A percentile compares a stretch with the other conserved stretches of the same genome.
phyloP scores from a whole-genome alignment of 2,329 filamentous ascomycete genomes.

The Fusarium begoniae region DNA sequence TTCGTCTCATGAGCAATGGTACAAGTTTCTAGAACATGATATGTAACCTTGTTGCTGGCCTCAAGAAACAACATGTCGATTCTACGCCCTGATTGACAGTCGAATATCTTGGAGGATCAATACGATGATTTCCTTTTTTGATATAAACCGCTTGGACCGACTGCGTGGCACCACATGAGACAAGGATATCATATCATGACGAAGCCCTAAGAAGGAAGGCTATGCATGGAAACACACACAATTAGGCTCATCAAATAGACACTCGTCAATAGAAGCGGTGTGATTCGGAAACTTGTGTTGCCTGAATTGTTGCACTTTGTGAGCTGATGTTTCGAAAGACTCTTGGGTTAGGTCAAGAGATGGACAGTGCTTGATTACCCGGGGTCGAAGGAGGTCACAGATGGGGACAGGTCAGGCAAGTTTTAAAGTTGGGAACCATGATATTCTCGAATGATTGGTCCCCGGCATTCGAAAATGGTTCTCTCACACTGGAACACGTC shows the following conservation, averaged over 20 bases:
- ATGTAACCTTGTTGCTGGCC: not conserved
- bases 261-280: slow-evolving; percentile 22
- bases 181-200: slow-evolving; percentile 7
- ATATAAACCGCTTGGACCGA: slow-evolving; percentile 8
- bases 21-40: not conserved
- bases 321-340: slow-evolving; percentile 25
- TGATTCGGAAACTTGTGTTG: slow-evolving; percentile 11
- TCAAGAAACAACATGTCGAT: not conserved
- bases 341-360: slow-evolving; percentile 24
- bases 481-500: not conserved
- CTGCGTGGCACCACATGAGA: slow-evolving; percentile 30
- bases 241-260: not conserved
- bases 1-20: not conserved
- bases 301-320: slow-evolving; percentile 2
- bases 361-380: slow-evolving; percentile 31
- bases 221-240: slow-evolving; percentile 9
- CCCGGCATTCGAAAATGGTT: not conserved
- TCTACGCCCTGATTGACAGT: not conserved
- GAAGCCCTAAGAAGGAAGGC: not conserved
- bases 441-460: slow-evolving; percentile 1
- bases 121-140: not conserved
- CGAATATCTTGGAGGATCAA: not conserved
- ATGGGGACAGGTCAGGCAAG: slow-evolving; percentile 16
- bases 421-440: not conserved
- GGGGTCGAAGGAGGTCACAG: not conserved